A percentile compares a stretch with the other conserved stretches of the same genome.
Evolutionary conservation across 2,329 filamentous ascomycete genomes (phyloP).

Genomic region (Ramularia collo-cygni): DNA sequence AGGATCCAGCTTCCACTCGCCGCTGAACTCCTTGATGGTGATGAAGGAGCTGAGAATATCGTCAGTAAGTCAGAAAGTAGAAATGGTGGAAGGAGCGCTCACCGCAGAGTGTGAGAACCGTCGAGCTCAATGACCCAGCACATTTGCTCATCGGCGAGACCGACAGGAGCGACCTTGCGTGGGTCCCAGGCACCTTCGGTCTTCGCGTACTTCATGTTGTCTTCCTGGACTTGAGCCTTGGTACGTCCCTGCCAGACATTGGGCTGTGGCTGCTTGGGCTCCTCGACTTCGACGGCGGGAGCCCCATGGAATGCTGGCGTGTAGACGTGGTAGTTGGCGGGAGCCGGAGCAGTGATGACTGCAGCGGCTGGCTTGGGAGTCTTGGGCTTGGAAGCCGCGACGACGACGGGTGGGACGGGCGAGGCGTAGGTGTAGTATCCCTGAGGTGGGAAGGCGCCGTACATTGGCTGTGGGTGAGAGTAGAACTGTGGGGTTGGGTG

Average conservation of each 20-base stretch:
- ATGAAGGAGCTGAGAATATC: conserved; percentile 22
- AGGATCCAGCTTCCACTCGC: conserved; percentile 31
- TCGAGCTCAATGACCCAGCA: conserved; percentile 33
- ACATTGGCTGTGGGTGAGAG: conserved; percentile 11
- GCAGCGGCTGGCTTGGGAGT: conserved; percentile 6
- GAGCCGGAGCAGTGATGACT: conserved; percentile 2
- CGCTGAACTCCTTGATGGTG: conserved; percentile 29
- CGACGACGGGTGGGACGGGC: not conserved
- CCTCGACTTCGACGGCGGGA: conserved; percentile 5
- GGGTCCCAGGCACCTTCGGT: conserved; percentile 29
- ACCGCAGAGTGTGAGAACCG: conserved; percentile 27
- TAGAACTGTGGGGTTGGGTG: conserved; percentile 17
- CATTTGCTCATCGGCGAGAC: conserved; percentile 28
- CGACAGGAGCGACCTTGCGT: conserved; percentile 29
- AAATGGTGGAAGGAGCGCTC: conserved; percentile 5
- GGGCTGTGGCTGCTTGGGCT: conserved; percentile 5
- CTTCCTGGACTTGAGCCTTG: conserved; percentile 32
- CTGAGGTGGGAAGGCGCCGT: conserved; percentile 3
- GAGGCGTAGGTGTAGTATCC: conserved; percentile 18
- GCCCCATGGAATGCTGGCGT: conserved; percentile 7
- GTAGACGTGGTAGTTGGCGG: conserved; percentile 15
- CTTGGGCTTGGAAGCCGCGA: conserved; percentile 3
- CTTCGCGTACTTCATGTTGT: conserved; percentile 33
- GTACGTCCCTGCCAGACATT: conserved; percentile 32
- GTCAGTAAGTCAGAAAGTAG: conserved; percentile 5